These are phyloP conservation scores for Colletotrichum gigasporum DNA, from an alignment of 2,329 filamentous ascomycete genomes.

Conservation along the genomic window DNA sequence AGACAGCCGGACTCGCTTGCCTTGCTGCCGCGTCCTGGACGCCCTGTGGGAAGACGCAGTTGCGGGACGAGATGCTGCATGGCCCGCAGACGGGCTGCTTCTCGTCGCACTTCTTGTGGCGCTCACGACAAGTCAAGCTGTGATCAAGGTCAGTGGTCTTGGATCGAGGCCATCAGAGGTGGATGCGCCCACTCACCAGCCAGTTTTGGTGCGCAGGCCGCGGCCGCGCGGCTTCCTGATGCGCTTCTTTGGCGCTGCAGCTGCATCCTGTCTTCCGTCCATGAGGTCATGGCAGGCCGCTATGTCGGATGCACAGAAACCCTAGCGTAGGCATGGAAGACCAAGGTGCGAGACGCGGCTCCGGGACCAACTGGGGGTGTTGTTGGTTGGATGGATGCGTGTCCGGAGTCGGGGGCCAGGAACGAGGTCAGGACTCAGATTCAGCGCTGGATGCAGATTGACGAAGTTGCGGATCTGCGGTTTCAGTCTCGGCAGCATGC, in stretches of 20 bases:
- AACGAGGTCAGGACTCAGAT: too few species aligned
- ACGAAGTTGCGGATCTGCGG: conserved; percentile 3
- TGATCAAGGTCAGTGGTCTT: background rate
- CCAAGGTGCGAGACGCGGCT: conserved; percentile 26
- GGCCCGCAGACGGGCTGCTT: conserved; percentile 40
- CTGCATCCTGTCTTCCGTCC: conserved; percentile 18
- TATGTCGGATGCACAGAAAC: background rate
- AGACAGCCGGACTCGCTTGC: background rate
- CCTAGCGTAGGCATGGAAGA: background rate
- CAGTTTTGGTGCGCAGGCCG: conserved; percentile 54
- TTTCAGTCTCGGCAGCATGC: background rate
- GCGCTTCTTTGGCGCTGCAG: conserved; percentile 30
- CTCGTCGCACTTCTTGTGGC: conserved; percentile 63
- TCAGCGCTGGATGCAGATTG: too few species aligned
- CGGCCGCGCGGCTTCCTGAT: conserved; percentile 49
- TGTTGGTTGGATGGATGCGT: too few species aligned
- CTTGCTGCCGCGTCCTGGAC: background rate
- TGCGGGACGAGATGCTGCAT: conserved; percentile 35
- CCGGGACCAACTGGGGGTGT: background rate
- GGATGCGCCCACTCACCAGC: conserved; percentile 41
- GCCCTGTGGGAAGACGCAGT: conserved; percentile 34
- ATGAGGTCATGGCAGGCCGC: conserved; percentile 25
- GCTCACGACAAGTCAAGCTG: conserved; percentile 53
- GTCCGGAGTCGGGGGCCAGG: background rate
- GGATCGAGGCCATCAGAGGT: background rate